These are phyloP conservation scores for Pulveroboletus frians DNA, from an alignment of 768 basidiomycete genomes.

Conservation along the genomic window DNA sequence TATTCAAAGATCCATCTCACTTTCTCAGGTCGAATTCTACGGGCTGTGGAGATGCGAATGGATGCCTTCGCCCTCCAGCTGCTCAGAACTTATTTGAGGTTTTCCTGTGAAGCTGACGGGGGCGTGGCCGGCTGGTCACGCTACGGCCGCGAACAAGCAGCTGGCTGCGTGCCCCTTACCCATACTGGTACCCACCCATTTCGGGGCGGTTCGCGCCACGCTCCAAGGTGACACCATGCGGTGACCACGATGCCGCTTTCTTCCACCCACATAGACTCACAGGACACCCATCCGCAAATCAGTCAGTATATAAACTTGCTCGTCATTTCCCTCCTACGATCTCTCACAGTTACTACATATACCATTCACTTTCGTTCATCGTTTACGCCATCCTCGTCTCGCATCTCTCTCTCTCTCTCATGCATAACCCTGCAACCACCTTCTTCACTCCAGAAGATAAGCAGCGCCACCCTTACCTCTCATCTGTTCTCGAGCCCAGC, in stretches of 20 bases:
- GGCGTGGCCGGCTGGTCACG: slow-evolving; percentile 13
- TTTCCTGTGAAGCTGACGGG: slow-evolving; percentile 20
- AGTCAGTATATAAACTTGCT: slow-evolving; percentile 30
- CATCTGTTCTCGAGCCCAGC: slow-evolving; percentile 35
- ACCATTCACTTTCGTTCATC: slow-evolving; percentile 18
- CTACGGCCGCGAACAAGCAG: slow-evolving; percentile 12
- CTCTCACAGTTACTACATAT: slow-evolving; percentile 10
- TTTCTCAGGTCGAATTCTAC: slow-evolving; percentile 21
- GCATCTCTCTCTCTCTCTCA: slow-evolving; percentile 11
- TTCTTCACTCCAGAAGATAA: slow-evolving; percentile 36
- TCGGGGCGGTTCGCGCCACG: slow-evolving; percentile 30
- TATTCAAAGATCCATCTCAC: slow-evolving; percentile 15
- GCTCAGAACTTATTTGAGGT: slow-evolving; percentile 8
- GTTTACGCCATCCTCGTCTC: slow-evolving; percentile 2
- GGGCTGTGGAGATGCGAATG: slow-evolving; percentile 26
- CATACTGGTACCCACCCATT: slow-evolving; percentile 25
- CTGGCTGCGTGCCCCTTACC: slow-evolving; percentile 26
- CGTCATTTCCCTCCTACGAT: slow-evolving; percentile 10
- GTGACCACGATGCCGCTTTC: slow-evolving; percentile 33
- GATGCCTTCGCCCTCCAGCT: slow-evolving; percentile 18
- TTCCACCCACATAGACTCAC: slow-evolving; percentile 21
- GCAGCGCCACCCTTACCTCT: slow-evolving; percentile 36
- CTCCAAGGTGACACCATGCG: slow-evolving; percentile 28
- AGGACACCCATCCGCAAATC: slow-evolving; percentile 26
- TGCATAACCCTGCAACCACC: slow-evolving; percentile 29